Evolutionary conservation across 352 stramenopile species (phyloP).

Genomic region (Phytophthora cryptogea): DNA sequence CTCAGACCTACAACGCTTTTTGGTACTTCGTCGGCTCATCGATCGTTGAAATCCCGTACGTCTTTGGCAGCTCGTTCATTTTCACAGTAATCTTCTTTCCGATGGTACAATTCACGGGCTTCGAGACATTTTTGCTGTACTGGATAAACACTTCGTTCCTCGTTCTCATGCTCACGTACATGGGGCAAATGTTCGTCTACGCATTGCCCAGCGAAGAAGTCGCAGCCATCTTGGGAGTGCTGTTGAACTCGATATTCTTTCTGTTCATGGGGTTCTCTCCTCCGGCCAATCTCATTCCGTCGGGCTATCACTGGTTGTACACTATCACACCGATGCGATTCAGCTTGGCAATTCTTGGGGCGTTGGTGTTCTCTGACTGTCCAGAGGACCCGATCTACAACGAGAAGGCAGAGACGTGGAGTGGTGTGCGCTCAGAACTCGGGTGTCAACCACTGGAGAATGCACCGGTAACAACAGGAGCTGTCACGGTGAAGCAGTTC

Average conservation of each 20-base stretch:
- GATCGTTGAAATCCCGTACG: constrained; percentile 60
- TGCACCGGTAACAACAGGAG: constrained; percentile 28
- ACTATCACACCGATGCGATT: constrained; percentile 41
- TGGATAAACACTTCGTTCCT: constrained; percentile 37
- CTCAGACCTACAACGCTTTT: constrained; percentile 80
- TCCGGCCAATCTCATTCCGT: constrained; percentile 35
- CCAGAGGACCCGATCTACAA: constrained; percentile 29
- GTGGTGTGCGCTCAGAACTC: constrained; percentile 27
- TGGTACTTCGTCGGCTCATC: constrained; percentile 75
- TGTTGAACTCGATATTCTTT: constrained; percentile 41
- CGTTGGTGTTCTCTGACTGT: constrained; percentile 42
- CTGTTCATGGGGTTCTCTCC: constrained; percentile 44
- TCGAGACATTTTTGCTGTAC: constrained; percentile 35
- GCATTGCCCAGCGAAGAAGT: constrained; percentile 35
- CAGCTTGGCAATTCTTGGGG: constrained; percentile 31
- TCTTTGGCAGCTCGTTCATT: constrained; percentile 50
- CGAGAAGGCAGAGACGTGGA: constrained; percentile 23
- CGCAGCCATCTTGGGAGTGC: constrained; percentile 26
- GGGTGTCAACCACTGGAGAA: constrained; percentile 44
- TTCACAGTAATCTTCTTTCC: constrained; percentile 45
- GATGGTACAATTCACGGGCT: constrained; percentile 41
- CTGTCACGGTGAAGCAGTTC: constrained; percentile 53
- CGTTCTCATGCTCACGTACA: constrained; percentile 39
- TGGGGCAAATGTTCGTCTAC: constrained; percentile 41
- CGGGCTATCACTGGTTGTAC: constrained; percentile 43